phyloP scores from a whole-genome alignment of 192 early-diverging fungal species.

The Haplosporangium gracile region DNA sequence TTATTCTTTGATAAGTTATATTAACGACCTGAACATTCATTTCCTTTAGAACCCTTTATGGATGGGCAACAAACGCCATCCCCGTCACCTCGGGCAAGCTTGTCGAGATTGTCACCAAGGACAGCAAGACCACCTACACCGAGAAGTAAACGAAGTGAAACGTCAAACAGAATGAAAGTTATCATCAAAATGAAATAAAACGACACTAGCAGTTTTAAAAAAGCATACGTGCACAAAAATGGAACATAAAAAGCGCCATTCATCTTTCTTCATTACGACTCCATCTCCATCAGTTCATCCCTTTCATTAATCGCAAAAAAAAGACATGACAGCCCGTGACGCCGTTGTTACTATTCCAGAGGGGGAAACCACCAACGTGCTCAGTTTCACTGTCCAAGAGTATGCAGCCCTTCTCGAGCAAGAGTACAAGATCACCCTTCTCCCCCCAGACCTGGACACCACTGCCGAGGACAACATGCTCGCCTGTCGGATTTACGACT shows the following conservation, averaged over 20 bases:
- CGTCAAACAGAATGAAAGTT: neutral
- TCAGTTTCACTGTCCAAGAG: conserved; percentile 5
- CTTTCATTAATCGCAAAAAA: neutral
- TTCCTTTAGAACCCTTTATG: conserved; percentile 59
- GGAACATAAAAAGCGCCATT: neutral
- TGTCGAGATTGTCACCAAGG: conserved; percentile 72
- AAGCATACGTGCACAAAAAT: no score
- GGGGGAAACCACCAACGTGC: neutral
- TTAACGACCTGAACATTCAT: neutral
- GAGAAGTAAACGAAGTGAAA: conserved; percentile 42
- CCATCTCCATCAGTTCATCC: neutral
- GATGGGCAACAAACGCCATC: conserved; percentile 69
- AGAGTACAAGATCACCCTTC: neutral
- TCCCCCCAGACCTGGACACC: conserved; percentile 5
- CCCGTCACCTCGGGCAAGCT: conserved; percentile 68
- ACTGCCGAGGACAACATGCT: conserved; percentile 6
- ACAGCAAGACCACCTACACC: conserved; percentile 69
- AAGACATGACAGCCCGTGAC: neutral
- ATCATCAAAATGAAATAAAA: neutral
- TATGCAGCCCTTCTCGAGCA: neutral
- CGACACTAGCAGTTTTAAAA: neutral
- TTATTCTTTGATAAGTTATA: conserved; percentile 1
- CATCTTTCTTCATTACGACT: neutral
- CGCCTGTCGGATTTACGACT: conserved; percentile 6
- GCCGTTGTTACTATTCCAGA: neutral